These are phyloP conservation scores for Fusarium pseudoanthophilum DNA, from an alignment of 2,329 filamentous ascomycete genomes.

Conservation along the genomic window DNA sequence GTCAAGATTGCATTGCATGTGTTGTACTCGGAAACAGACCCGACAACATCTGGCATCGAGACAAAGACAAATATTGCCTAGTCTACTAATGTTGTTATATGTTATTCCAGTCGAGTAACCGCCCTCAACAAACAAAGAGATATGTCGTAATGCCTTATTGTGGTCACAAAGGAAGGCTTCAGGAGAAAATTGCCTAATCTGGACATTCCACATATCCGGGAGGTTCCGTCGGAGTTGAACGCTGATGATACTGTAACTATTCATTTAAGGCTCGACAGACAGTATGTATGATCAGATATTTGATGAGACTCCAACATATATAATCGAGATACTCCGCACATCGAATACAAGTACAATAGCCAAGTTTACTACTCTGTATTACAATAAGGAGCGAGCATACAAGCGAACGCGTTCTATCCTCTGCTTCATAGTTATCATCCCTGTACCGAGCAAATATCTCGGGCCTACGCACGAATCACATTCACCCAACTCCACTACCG, in stretches of 20 bases:
- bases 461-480: constrained; percentile 37
- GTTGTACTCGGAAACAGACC: neutral
- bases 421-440: neutral
- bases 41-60: neutral
- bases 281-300: no score
- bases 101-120: neutral
- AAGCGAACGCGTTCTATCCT: neutral
- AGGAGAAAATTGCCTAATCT: constrained; percentile 7
- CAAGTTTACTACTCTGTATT: neutral
- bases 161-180: neutral
- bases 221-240: neutral
- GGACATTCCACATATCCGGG: neutral
- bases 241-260: neutral
- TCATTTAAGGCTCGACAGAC: neutral
- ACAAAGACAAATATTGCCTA: neutral
- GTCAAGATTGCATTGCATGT: neutral
- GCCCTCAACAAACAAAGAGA: neutral
- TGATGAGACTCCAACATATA: neutral
- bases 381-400: neutral
- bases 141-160: neutral
- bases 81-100: neutral
- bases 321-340: neutral
- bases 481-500: constrained; percentile 28
- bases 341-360: neutral
- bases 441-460: constrained; percentile 2